Evolutionary conservation across 23 red algal genomes (phyloP), one percentile per base, ranked within the genome.

Genomic region (Agarophyton chilense): DNA sequence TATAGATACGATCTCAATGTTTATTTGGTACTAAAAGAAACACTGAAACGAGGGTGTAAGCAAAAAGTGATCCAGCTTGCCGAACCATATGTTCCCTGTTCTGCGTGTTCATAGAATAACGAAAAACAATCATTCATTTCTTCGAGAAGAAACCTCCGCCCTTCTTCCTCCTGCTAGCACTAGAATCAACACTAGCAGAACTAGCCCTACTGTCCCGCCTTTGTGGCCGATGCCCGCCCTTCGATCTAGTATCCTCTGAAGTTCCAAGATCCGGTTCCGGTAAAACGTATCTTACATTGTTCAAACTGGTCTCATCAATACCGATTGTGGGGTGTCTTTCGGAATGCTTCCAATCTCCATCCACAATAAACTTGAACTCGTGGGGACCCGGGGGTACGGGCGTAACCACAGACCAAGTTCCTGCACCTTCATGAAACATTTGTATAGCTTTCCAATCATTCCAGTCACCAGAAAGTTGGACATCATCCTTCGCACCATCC

Each of bases 281-380:
- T 35, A 95, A 73, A 4, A 97, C 82, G 52, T 91, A 90, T 44
- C 95, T 71, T 31, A 97, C 95, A 82, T 97, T 97, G 81, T 97
- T 97, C 35, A 94, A 77, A 46, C 70, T 81, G 29, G 77, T 91
- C 34, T 97, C 95, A 65, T 97, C 95, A 64, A 97, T 93, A 28
- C 95, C 95, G 17, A 97, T 93, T 5, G 95, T 97, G 39, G 95
- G 95, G 75, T 97, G 95, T 19, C 95, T 73, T 54, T 93, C 92
- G 21, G 78, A 86, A 76, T 97, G 95, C 62, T 94, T 93, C 95
- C 95, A 97, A 74, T 97, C 95, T 34, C 95, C 95, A 52, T 97
- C 95, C 14, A 97, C 95, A 36, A 97, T 97, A 44, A 97, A 97
- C 58, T 97, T 97, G 42, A 97, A 97, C 57, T 97, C 95, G 71